These are phyloP conservation scores for Rhexocercosporidium sp. DNA, from an alignment of 2,329 filamentous ascomycete species.

Conservation along the genomic window DNA sequence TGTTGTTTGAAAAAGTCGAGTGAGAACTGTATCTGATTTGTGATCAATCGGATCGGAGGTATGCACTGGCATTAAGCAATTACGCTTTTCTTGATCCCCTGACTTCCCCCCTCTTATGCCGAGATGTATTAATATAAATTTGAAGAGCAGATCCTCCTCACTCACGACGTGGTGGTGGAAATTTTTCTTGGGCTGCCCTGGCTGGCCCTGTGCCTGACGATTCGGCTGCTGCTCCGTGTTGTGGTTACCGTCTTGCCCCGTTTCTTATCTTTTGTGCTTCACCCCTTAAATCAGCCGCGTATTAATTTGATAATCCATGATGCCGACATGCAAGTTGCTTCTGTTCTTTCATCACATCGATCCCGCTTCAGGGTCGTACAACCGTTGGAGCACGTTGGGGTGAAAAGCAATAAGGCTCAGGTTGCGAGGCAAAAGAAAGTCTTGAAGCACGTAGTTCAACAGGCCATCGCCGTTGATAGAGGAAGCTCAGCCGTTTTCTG, in stretches of 20 bases:
- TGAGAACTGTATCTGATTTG: background rate
- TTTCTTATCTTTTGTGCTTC: background rate
- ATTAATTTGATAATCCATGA: slow-evolving; percentile 7
- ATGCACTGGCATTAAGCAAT: background rate
- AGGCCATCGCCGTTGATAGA: no score
- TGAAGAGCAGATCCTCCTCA: background rate
- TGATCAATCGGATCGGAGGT: background rate
- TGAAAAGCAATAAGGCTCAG: background rate
- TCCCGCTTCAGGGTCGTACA: background rate
- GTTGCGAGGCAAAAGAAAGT: background rate
- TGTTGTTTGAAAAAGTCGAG: background rate
- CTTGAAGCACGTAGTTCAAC: background rate
- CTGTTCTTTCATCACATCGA: slow-evolving; percentile 10
- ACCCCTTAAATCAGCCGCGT: slow-evolving; percentile 12
- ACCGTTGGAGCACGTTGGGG: background rate
- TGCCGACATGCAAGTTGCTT: background rate
- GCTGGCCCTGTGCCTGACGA: background rate
- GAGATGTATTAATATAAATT: slow-evolving; percentile 15
- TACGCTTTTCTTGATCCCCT: background rate
- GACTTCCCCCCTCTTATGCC: background rate
- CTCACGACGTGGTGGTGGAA: background rate
- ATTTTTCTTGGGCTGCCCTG: background rate
- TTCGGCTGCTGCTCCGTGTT: background rate
- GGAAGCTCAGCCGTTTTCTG: no score
- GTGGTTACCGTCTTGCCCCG: background rate